Evolutionary conservation across 1,284 basidiomycete genomes (phyloP), one percentile per base, ranked within the genome.

Genomic region (Cutaneotrichosporon spelunceum): DNA sequence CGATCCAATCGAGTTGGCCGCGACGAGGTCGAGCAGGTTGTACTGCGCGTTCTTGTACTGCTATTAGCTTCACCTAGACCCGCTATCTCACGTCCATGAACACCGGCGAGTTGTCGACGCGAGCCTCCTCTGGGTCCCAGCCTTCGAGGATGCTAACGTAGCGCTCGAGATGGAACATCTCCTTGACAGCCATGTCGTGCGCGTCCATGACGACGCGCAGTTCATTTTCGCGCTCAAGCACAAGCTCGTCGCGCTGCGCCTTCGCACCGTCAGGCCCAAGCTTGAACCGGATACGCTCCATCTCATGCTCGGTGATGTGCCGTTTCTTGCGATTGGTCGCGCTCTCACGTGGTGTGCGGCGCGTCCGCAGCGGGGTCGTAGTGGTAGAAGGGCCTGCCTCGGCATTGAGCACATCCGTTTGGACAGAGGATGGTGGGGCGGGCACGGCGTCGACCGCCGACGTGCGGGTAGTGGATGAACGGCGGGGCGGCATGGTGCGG

Each of bases 151-250:
- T 82, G 26, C 84, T 86, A 4, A 85, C 83, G 71, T 88, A 93
- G 61, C 87, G 82, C 67, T 93, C 88, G 77, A 93, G 82, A 70
- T 94, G 91, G 76, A 93, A 94, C 60, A 85, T 82, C 75, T 95
- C 90, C 63, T 91, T 84, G 56, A 93, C 89, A 75, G 89, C 77
- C 68, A 84, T 83, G 77, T 93, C 91, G 80, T 93, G 90, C 63
- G 73, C 81, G 62, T 88, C 85, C 64, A 86, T 75, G 26, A 90
- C 81, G 16, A 73, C 71, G 65, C 85, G 84, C 61, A 91, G 75
- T 67, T 87, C 80, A 14, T 70, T 71, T 73, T 88, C 87, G 72
- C 84, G 86, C 66, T 84, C 80, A 55, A 77, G 78, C 10, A 91
- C 69, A 70, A 87, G 72, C 59, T 79, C 78, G 13, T 79, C 77